Evolutionary conservation across 73 alveolate species (phyloP), one percentile per base, ranked within the genome.

Genomic region (Paramecium biaurelia): DNA sequence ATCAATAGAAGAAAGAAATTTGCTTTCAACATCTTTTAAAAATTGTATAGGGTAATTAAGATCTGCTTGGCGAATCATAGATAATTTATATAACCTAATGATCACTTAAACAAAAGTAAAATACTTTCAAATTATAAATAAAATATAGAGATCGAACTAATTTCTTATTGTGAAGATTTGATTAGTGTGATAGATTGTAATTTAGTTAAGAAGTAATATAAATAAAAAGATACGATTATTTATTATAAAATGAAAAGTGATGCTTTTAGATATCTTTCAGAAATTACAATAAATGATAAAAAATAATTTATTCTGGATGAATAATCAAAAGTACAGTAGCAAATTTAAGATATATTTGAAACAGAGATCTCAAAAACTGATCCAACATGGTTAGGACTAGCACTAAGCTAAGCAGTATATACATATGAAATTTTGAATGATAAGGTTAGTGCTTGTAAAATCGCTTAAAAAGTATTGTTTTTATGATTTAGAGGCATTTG

Each of bases 241-340:
- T 97, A 87, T 95, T 86, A 92, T 70, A 97, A 97, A 92, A 94
- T 97, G 96, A 97, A 96, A 86, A 99, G 98, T 11, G 99, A 97
- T 92, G 95, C 95, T 82, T 94, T 94, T 90, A 96, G 99, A 92
- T 96, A 96, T 85, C 92, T 97, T 35, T 96, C 97, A 20, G 99
- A 97, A 92, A 89, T 85, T 92, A 97, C 96, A 26, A 47, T 86
- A 59, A 98, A 95, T 57, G 98, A 89, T 42, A 87, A 90, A 68
- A 94, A 93, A 85, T 95, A 95, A 79, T 41, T 72, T 28, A 97
- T 94, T n/a, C 70, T 89, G 57, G 94, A 70, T 41, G 95, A 94
- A 59, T 99, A 97, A 15, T 89, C 92, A 49, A 97, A 92, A n/a
- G 94, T 95, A 15, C 94, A 96, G 85, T 89, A 96, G 41, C 92